Base-by-base conservation (phyloP, 352 stramenopile genomes). In the Globisporangium spiculum region DNA sequence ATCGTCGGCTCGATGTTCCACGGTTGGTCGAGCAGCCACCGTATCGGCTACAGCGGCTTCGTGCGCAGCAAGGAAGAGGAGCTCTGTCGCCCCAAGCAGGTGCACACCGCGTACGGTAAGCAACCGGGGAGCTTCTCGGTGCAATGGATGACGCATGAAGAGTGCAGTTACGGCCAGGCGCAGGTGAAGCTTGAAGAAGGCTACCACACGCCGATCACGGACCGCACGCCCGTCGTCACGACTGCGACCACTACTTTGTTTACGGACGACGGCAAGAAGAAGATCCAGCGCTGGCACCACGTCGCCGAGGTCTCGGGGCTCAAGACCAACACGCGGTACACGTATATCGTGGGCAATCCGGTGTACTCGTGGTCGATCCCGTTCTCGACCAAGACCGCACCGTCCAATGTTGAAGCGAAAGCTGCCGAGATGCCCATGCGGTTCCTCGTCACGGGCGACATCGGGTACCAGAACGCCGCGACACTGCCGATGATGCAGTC, bases 401-500 rank as follows among this genome's bases (percentile, higher is more conserved):
- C 87, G 4, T 76, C 78, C 2, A 67, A 58, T 3, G 50, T 62
- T 0, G 65, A 88, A 54, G 71, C 75, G 12, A 36, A 73, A 20
- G 63, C 65, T 0, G 62, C 72, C 7, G 36, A 8, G 2, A 20
- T 76, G 27, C 86, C 87, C 24, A 84, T 82, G 70, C 77, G 78
- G 9, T 92, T 97, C 63, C 75, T 94, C 48, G 80, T 96, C 18
- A 94, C 88, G 0, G 89, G 88, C 30, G 90, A 97, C 41, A 96
- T 97, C 66, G 90, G 90, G n/a, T 92, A 94, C 64, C 81, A 94
- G 63, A 97, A 97, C 62, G 90, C 88, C 0, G 84, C 83, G 38
- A 95, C 89, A n/a, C 76, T 97, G 46, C 84, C 88, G 10, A 94
- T 93, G 83, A 94, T 94, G 83, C 86, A 95, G 69, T 93, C 86